Base-by-base conservation (phyloP, 306 rosid species). In the Glycine tomentella region DNA sequence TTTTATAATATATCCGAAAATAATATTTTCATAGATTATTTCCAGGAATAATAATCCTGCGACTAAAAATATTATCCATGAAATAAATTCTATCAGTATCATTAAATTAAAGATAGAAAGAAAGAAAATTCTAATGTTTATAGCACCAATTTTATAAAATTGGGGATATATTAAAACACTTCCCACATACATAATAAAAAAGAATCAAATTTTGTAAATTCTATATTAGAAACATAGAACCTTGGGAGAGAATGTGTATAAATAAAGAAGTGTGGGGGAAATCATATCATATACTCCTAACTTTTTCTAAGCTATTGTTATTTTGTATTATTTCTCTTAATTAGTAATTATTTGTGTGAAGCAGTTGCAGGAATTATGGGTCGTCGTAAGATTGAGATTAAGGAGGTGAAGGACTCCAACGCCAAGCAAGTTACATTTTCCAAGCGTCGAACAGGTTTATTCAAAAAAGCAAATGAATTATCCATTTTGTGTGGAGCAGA, bases 371-470 rank as follows among this genome's bases (percentile, higher is more conserved):
- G 31, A 25, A 25, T 64, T 8, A 64, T 64, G 70, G 70, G 70
- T 36, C 70, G 70, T 36, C 70, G 70, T 3, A 64, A 36, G 70
- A 38, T 64, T 13, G 70, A 64, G 48, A 64, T 64, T 14, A 3
- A 48, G 6, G 70, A 64, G 10, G 70, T 64, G 70, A 64, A 64
- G 70, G 70, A 64, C 11, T 25, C 70, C 5, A 64, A 38, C 49
- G 36, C 70, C 5, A 64, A 31, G 25, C 70, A 64, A 38, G 70
- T 64, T 7, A 64, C 70, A 7, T 38, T 64, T 7, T 64, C 70
- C 3, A 64, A 64, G 49, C 70, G 49, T 13, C 46, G 70, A 36
- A 64, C 46, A 14, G 70, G 70, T 13, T 64, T 64, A 9, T 64
- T 64, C 25, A 64, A 64, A 64, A 64, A 64, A 3, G 70, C 70